These are phyloP conservation scores for Tetratostichococcus sp. DNA, from an alignment of 139 green algal species.

Conservation along the genomic window DNA sequence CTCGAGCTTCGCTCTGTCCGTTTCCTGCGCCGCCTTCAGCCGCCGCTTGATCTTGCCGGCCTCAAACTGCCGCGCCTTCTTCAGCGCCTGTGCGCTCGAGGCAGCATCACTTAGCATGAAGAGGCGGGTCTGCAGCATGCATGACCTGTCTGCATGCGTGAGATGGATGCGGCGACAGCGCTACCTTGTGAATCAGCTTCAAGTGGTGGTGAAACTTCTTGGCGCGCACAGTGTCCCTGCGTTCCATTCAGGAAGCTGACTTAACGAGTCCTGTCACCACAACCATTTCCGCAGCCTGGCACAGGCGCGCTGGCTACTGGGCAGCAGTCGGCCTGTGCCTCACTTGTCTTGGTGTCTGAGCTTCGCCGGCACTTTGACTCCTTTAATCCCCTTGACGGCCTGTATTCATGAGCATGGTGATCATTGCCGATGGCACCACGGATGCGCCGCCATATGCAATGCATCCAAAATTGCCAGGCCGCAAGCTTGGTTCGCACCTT, in stretches of 20 bases:
- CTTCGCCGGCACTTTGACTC: not conserved
- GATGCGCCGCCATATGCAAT: too few relatives aligned
- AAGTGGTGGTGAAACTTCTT: not conserved
- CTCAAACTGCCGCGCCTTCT: conserved; percentile 4
- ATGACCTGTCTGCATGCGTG: too few relatives aligned
- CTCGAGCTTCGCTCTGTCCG: not conserved
- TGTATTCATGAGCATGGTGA: not conserved
- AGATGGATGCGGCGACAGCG: too few relatives aligned
- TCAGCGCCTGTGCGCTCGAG: not conserved
- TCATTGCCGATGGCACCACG: too few relatives aligned
- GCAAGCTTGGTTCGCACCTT: too few relatives aligned
- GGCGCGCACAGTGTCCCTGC: not conserved
- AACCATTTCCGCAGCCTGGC: too few relatives aligned
- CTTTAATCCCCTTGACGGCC: not conserved
- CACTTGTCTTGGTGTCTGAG: not conserved
- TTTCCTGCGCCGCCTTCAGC: not conserved
- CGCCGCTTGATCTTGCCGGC: not conserved
- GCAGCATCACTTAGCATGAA: not conserved
- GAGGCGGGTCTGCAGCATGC: too few relatives aligned
- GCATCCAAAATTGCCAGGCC: too few relatives aligned
- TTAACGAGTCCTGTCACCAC: too few relatives aligned
- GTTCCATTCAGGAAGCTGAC: too few relatives aligned
- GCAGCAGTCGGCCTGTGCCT: too few relatives aligned
- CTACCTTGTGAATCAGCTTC: not conserved
- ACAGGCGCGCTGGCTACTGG: too few relatives aligned